These are phyloP conservation scores for Triticum timopheevii DNA, from an alignment of 176 grass and related monocot species.

Conservation along the genomic window DNA sequence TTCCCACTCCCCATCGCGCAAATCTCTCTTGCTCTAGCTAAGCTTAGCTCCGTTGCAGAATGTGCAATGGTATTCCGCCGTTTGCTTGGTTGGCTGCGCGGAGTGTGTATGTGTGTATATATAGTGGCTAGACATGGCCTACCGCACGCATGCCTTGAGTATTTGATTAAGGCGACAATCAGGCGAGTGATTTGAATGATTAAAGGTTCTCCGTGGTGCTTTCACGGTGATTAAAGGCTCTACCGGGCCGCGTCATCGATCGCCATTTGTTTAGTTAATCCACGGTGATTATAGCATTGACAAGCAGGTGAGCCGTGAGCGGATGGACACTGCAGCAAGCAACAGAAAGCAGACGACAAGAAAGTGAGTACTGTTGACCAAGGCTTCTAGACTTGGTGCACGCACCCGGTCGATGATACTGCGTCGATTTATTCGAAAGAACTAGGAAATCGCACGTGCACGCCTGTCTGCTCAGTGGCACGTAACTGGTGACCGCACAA, in stretches of 20 bases:
- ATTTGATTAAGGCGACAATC: not conserved
- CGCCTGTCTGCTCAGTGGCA: not conserved
- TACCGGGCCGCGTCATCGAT: constrained; percentile 3
- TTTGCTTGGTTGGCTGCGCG: constrained; percentile 19
- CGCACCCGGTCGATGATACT: not conserved
- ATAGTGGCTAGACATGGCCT: not conserved
- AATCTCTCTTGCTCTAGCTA: no score
- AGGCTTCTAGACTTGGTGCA: no score
- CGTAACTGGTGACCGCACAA: no score
- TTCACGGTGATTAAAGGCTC: no score
- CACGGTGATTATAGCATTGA: not conserved
- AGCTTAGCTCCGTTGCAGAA: not conserved
- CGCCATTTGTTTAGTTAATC: constrained; percentile 20
- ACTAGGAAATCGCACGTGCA: not conserved
- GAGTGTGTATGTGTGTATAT: not conserved
- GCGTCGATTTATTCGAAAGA: not conserved
- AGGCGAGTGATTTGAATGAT: constrained; percentile 45
- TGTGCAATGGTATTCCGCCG: not conserved
- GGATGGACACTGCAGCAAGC: not conserved
- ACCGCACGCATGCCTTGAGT: not conserved
- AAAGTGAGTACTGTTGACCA: not conserved
- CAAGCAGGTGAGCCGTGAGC: not conserved
- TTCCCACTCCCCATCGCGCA: constrained; percentile 31
- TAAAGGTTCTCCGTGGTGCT: not conserved
- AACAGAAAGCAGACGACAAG: not conserved